phyloP scores from a whole-genome alignment of 116 monocot genomes.

The Posidonia oceanica region DNA sequence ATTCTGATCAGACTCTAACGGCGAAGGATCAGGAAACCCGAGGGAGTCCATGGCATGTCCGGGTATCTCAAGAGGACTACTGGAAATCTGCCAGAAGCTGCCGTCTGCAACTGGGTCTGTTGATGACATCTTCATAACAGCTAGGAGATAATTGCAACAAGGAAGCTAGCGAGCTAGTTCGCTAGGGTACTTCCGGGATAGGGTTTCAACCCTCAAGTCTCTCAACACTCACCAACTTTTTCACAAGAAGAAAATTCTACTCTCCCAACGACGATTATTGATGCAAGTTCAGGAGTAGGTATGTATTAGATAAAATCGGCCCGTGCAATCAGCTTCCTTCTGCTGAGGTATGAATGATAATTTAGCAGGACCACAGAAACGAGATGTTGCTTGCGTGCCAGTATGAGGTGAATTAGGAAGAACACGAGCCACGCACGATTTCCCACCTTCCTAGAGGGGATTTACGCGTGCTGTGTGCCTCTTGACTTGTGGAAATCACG shows the following conservation, averaged over 20 bases:
- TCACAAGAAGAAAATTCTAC: too few species aligned
- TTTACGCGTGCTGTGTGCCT: not conserved
- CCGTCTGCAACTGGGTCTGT: not conserved
- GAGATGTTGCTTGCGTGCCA: not conserved
- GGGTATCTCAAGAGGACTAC: too few species aligned
- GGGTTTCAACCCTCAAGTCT: too few species aligned
- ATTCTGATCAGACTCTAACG: not conserved
- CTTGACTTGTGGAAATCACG: not conserved
- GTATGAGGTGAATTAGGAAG: not conserved
- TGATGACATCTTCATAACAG: not conserved
- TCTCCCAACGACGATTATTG: not conserved
- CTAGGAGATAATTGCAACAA: not conserved
- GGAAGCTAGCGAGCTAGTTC: too few species aligned
- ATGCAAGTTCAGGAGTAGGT: not conserved
- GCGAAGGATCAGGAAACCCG: not conserved
- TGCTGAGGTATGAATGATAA: not conserved
- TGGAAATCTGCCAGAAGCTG: too few species aligned
- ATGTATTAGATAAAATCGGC: not conserved
- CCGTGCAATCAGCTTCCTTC: too few species aligned
- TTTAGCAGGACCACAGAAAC: not conserved
- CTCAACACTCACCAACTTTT: too few species aligned
- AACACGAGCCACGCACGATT: not conserved
- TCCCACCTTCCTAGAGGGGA: not conserved
- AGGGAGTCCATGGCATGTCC: not conserved
- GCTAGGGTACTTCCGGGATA: too few species aligned